phyloP scores from a whole-genome alignment of 2,329 filamentous ascomycete species.

The Graphilbum sp. region DNA sequence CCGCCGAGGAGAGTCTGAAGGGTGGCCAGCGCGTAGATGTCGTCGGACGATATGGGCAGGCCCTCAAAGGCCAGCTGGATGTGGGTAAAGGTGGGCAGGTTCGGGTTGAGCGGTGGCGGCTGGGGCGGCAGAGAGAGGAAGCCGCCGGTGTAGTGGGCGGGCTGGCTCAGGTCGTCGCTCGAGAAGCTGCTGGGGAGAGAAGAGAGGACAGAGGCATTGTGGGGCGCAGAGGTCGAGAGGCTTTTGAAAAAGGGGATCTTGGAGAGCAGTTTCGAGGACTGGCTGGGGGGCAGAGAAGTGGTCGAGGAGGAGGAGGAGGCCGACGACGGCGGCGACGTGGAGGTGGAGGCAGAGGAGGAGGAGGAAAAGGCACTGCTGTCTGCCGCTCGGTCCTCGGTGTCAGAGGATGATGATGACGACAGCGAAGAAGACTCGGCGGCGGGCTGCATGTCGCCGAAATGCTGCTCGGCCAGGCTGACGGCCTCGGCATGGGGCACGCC shows the following conservation, averaged over 20 bases:
- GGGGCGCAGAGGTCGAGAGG: slow-evolving; percentile 57
- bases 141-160: slow-evolving; percentile 82
- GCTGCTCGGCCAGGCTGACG: slow-evolving; percentile 61
- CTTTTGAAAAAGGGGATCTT: slow-evolving; percentile 73
- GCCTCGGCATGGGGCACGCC: slow-evolving; percentile 73
- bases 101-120: slow-evolving; percentile 60
- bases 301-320: slow-evolving; percentile 17
- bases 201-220: slow-evolving; percentile 39
- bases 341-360: slow-evolving; percentile 17
- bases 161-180: slow-evolving; percentile 38
- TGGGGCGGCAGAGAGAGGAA: slow-evolving; percentile 75
- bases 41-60: slow-evolving; percentile 72
- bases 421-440: too few relatives aligned
- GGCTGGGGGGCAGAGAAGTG: slow-evolving; percentile 16
- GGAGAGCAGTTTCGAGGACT: slow-evolving; percentile 54
- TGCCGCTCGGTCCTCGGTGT: slow-evolving; percentile 17
- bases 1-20: slow-evolving; percentile 91
- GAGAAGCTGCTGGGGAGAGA: slow-evolving; percentile 26
- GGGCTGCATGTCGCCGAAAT: slow-evolving; percentile 80
- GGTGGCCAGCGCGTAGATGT: slow-evolving; percentile 92
- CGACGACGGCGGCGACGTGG: slow-evolving; percentile 14
- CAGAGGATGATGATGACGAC: too few relatives aligned
- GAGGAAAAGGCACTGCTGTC: slow-evolving; percentile 15
- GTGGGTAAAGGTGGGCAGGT: slow-evolving; percentile 68
- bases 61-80: slow-evolving; percentile 95